phyloP scores from a whole-genome alignment of 2,329 filamentous ascomycete species.

The Cercospora sojina region DNA sequence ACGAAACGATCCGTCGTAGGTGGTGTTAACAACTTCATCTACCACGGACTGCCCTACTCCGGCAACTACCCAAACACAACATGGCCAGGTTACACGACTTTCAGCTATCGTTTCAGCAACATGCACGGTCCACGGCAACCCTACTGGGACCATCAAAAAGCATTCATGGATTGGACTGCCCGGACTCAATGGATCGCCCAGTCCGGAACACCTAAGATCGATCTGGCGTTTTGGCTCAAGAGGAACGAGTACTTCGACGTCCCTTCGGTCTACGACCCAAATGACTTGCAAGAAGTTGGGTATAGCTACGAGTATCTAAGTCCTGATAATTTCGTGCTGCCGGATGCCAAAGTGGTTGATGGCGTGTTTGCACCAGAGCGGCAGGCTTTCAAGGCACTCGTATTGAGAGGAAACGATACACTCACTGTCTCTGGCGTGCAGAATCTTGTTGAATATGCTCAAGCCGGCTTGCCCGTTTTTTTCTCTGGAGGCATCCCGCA shows the following conservation, averaged over 20 bases:
- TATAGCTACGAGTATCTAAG: slow-evolving; percentile 47
- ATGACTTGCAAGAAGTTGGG: slow-evolving; percentile 31
- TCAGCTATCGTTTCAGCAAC: slow-evolving; percentile 46
- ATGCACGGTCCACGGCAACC: slow-evolving; percentile 45
- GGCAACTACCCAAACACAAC: slow-evolving; percentile 49
- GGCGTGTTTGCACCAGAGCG: slow-evolving; percentile 42
- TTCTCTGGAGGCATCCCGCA: slow-evolving; percentile 41
- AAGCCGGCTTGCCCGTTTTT: slow-evolving; percentile 46
- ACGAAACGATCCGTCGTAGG: slow-evolving; percentile 44
- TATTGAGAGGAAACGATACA: slow-evolving; percentile 41
- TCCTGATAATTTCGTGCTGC: slow-evolving; percentile 47
- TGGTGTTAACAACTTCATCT: slow-evolving; percentile 46
- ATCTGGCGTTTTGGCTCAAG: slow-evolving; percentile 46
- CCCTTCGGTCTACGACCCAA: slow-evolving; percentile 26
- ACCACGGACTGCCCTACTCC: slow-evolving; percentile 48
- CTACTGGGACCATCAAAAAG: slow-evolving; percentile 43
- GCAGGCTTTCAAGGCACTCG: slow-evolving; percentile 47
- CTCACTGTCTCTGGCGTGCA: slow-evolving; percentile 40
- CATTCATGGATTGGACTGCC: slow-evolving; percentile 41
- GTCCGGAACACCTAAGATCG: slow-evolving; percentile 42
- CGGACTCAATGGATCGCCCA: slow-evolving; percentile 44
- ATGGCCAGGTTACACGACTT: slow-evolving; percentile 51
- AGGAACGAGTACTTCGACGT: slow-evolving; percentile 19
- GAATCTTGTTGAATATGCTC: slow-evolving; percentile 40
- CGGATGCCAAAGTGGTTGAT: slow-evolving; percentile 41